These are phyloP conservation scores for Casaregolazyma suthepensis DNA, from an alignment of 1,139 yeast species.

Conservation along the genomic window DNA sequence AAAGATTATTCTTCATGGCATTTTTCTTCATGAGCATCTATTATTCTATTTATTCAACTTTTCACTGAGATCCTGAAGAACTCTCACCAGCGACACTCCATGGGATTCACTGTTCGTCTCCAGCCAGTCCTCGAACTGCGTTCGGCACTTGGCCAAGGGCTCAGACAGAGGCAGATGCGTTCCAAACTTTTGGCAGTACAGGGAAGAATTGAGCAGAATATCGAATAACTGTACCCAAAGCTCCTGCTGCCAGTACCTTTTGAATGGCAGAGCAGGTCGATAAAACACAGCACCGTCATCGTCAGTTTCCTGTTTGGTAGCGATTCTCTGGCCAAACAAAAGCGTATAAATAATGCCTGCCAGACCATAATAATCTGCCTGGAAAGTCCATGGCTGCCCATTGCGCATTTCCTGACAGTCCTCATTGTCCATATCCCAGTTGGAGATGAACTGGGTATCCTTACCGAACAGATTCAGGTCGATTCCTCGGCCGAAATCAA, in stretches of 20 bases:
- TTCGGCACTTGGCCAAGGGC: slow-evolving; percentile 36
- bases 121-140: slow-evolving; percentile 43
- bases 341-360: slow-evolving; percentile 72
- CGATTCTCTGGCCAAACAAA: slow-evolving; percentile 54
- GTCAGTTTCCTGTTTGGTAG: slow-evolving; percentile 30
- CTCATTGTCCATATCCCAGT: slow-evolving; percentile 62
- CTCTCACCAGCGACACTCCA: slow-evolving; percentile 22
- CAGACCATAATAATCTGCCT: slow-evolving; percentile 79
- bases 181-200: slow-evolving; percentile 20
- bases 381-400: slow-evolving; percentile 64
- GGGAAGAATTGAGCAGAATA: slow-evolving; percentile 53
- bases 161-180: slow-evolving; percentile 38
- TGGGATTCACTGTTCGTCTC: slow-evolving; percentile 27
- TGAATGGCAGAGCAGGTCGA: slow-evolving; percentile 43
- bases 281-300: slow-evolving; percentile 1
- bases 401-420: slow-evolving; percentile 73
- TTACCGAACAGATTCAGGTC: slow-evolving; percentile 56
- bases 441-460: slow-evolving; percentile 47
- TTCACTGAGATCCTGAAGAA: slow-evolving; percentile 18
- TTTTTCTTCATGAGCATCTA: background rate
- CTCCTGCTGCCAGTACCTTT: slow-evolving; percentile 72
- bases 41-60: slow-evolving; percentile 2
- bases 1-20: background rate
- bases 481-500: slow-evolving; percentile 80
- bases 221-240: slow-evolving; percentile 70